Evolutionary conservation across 2,329 filamentous ascomycete genomes (phyloP).

Genomic region (Zalaria sp.): DNA sequence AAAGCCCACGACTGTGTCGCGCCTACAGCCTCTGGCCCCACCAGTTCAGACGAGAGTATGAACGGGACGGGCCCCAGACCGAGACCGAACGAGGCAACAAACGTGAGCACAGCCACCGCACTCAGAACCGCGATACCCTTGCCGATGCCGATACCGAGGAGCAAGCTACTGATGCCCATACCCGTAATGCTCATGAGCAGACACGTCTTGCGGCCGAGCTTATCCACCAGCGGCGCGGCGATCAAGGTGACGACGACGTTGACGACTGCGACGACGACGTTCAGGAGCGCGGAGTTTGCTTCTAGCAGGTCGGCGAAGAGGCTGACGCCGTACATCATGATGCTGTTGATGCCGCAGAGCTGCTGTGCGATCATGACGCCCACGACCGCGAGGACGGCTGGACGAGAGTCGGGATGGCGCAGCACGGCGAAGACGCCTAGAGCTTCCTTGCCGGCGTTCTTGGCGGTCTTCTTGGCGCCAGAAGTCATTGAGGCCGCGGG

Average conservation of each 20-base stretch:
- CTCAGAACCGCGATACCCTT: constrained; percentile 60
- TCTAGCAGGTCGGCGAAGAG: constrained; percentile 71
- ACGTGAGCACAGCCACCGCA: constrained; percentile 66
- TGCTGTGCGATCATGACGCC: constrained; percentile 89
- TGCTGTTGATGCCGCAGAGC: constrained; percentile 82
- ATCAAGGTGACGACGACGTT: constrained; percentile 73
- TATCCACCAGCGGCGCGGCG: constrained; percentile 75
- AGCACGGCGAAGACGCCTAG: constrained; percentile 40
- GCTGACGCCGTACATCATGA: constrained; percentile 96
- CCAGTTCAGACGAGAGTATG: constrained; percentile 81
- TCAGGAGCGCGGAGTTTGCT: constrained; percentile 67
- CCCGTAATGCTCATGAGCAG: constrained; percentile 70
- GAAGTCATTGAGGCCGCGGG: constrained; percentile 11
- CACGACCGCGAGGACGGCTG: constrained; percentile 80
- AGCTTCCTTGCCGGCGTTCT: constrained; percentile 5
- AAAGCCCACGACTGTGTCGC: constrained; percentile 82
- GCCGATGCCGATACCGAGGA: constrained; percentile 69
- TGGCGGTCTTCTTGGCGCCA: constrained; percentile 18
- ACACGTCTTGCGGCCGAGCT: constrained; percentile 74
- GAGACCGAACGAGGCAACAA: constrained; percentile 80
- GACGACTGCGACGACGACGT: constrained; percentile 72
- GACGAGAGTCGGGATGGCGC: constrained; percentile 53
- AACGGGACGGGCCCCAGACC: constrained; percentile 91
- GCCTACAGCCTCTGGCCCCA: constrained; percentile 78
- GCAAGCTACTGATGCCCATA: constrained; percentile 65